A percentile compares a stretch with the other conserved stretches of the same genome.
Evolutionary conservation across 129 eudicot genomes (phyloP).

Genomic region (Flaveria bidentis): DNA sequence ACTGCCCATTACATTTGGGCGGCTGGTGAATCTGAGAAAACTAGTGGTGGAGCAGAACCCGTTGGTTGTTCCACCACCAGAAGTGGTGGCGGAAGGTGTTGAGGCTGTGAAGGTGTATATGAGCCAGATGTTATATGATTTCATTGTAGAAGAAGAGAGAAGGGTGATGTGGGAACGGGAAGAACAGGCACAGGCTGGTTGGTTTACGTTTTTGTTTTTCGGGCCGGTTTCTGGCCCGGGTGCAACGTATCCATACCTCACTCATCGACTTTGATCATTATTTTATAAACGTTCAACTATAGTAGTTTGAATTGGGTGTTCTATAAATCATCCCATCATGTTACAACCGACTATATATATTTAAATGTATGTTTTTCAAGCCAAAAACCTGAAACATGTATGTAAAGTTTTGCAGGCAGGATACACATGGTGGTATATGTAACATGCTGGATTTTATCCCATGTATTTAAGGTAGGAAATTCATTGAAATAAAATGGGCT

Average conservation of each 20-base stretch:
- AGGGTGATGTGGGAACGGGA: conserved; percentile 45
- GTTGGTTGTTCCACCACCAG: conserved; percentile 69
- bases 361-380: conserved; percentile 24
- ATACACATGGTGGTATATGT: conserved; percentile 26
- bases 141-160: conserved; percentile 59
- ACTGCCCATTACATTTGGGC: conserved; percentile 73
- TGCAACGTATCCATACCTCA: conserved; percentile 54
- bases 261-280: conserved; percentile 61
- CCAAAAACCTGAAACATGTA: conserved; percentile 32
- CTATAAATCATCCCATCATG: conserved; percentile 22
- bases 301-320: conserved; percentile 23
- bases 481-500: conserved; percentile 31
- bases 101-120: conserved; percentile 72
- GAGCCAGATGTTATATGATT: conserved; percentile 65
- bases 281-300: conserved; percentile 12
- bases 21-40: conserved; percentile 50
- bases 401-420: conserved; percentile 32
- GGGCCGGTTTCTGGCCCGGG: conserved; percentile 44
- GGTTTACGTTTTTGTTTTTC: conserved; percentile 69
- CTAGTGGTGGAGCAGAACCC: conserved; percentile 81
- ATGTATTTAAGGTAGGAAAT: conserved; percentile 30
- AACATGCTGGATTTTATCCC: conserved; percentile 37
- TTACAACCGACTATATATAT: not conserved
- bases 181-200: conserved; percentile 46
- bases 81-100: conserved; percentile 62